phyloP scores from a whole-genome alignment of 768 basidiomycete species.

The Stropharia rugosoannulata region DNA sequence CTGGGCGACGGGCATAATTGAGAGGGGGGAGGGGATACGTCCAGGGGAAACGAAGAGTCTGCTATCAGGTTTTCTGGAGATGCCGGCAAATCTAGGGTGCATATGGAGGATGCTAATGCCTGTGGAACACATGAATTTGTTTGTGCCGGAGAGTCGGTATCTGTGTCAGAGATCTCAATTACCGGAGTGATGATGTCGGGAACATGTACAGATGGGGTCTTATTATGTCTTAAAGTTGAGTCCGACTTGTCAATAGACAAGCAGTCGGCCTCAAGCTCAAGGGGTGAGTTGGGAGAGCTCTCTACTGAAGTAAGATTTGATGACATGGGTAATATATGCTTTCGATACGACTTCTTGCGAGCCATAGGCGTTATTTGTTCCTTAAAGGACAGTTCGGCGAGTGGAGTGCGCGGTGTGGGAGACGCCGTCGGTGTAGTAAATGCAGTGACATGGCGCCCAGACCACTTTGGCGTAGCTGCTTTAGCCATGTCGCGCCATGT shows the following conservation, averaged over 20 bases:
- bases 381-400: constrained; percentile 33
- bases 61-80: constrained; percentile 19
- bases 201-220: neutral
- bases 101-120: constrained; percentile 21
- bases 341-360: constrained; percentile 30
- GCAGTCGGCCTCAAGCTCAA: constrained; percentile 6
- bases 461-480: constrained; percentile 34
- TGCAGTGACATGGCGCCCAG: constrained; percentile 15
- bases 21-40: constrained; percentile 24
- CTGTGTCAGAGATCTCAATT: constrained; percentile 9
- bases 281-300: constrained; percentile 9
- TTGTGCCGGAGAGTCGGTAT: neutral
- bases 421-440: constrained; percentile 18
- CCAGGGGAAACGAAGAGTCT: constrained; percentile 23
- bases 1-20: constrained; percentile 8
- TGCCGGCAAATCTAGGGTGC: constrained; percentile 23
- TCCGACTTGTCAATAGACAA: constrained; percentile 8
- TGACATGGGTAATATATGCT: constrained; percentile 13
- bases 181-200: constrained; percentile 3
- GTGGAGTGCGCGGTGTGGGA: constrained; percentile 33
- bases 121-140: constrained; percentile 3
- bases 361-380: constrained; percentile 33
- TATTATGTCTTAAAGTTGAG: neutral
- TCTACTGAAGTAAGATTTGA: constrained; percentile 22
- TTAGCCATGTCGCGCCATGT: constrained; percentile 32